Evolutionary conservation across 176 grass and related monocot genomes (phyloP), one percentile per base, ranked within the genome.

Genomic region (Oryza nivara): DNA sequence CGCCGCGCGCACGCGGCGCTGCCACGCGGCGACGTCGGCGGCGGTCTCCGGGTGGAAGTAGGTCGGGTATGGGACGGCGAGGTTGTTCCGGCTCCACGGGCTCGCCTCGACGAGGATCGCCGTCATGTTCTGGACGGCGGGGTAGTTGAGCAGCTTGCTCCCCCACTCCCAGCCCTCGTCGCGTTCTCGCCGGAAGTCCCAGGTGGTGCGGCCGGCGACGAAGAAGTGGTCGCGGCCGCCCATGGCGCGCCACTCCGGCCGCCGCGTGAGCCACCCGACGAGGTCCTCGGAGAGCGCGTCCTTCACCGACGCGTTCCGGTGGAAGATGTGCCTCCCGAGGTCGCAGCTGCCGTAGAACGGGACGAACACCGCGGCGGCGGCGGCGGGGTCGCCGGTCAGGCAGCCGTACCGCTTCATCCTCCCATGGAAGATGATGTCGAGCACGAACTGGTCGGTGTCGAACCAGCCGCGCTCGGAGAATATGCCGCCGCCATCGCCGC

Each of bases 341-440:
- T 96, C 91, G 3, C 93, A 74, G 75, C 94, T 89, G 56, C 87
- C 94, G 88, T 93, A 96, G 76, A 77, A 89, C 44, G 94, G 94
- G 47, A 96, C 91, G 40, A 96, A 96, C 12, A 96, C 34, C 26
- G 94, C 91, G 15, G 85, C 78, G 11, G 94, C 94, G 34, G 72
- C 64, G 22, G 86, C 79, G 0, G 91, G 68, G 67, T 93, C 88
- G 51, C 13, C 41, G 17, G 94, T 93, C 46, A 93, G 84, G 84
- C 91, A 96, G 1, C 58, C 84, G 44, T 96, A 93, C 20, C 88
- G 78, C 70, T 82, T 80, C 84, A 96, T 89, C 47, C 94, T 86
- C 43, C 85, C 89, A 43, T 83, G 86, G 89, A 96, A 89, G 84
- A 96, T 88, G 68, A 96, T 67, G 71, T 96, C 91, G 3, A 96